phyloP scores from a whole-genome alignment of 306 rosid genomes.

The Cucurbita argyrosperma region DNA sequence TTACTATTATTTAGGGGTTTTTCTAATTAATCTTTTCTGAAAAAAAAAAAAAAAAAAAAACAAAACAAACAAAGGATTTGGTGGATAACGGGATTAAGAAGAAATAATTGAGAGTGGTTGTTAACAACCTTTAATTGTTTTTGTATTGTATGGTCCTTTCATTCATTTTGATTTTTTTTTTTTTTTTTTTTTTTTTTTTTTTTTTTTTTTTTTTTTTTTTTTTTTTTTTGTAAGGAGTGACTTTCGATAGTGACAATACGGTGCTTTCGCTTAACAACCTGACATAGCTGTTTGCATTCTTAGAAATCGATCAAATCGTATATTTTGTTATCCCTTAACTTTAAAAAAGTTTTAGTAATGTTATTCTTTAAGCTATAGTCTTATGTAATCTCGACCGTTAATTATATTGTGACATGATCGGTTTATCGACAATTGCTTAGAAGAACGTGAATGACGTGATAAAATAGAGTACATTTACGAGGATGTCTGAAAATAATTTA shows the following conservation, averaged over 20 bases:
- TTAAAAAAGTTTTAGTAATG: too few species aligned
- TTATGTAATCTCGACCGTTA: too few species aligned
- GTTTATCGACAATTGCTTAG: background rate
- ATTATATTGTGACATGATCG: too few species aligned
- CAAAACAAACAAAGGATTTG: background rate
- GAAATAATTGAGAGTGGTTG: constrained; percentile 15
- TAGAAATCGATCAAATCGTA: too few species aligned
- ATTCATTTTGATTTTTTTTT: background rate
- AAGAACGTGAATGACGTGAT: background rate
- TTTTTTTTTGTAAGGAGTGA: background rate
- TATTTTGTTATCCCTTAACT: too few species aligned
- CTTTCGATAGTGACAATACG: background rate
- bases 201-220: too few species aligned
- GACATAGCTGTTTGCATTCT: background rate
- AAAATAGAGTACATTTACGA: background rate
- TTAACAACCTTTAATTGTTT: constrained; percentile 13
- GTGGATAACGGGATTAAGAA: constrained; percentile 23
- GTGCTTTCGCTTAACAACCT: constrained; percentile 1
- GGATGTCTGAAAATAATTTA: too few species aligned
- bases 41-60: background rate
- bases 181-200: too few species aligned
- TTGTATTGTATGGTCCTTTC: background rate
- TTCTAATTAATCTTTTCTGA: background rate
- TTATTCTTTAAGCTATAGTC: too few species aligned
- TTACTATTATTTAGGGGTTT: background rate